A percentile compares a stretch with the other conserved stretches of the same genome.
Conservation (phyloP, 2,329 filamentous ascomycete species). For the Colletotrichum coccodes region DNA sequence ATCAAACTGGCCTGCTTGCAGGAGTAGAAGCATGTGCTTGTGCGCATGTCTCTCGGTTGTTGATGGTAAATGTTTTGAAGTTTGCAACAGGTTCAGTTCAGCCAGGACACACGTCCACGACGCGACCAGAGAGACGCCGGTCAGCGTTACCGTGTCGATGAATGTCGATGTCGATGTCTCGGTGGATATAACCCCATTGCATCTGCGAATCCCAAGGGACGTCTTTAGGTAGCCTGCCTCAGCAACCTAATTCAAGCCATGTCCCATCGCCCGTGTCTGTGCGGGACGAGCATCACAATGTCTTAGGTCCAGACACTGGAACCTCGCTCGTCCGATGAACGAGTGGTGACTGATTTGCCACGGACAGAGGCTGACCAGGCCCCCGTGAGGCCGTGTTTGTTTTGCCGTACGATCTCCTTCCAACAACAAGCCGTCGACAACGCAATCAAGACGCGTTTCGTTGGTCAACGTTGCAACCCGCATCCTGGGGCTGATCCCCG, state of each 20-base stretch:
- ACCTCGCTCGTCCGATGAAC: constrained; percentile 5
- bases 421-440: constrained; percentile 4
- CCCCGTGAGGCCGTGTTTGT: constrained; percentile 16
- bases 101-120: background rate
- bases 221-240: background rate
- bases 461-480: constrained; percentile 5
- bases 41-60: constrained; percentile 19
- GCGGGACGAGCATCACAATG: constrained; percentile 26
- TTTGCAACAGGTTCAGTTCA: background rate
- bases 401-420: constrained; percentile 15
- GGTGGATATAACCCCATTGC: constrained; percentile 8
- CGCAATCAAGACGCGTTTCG: constrained; percentile 12
- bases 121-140: background rate
- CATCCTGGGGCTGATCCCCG: background rate
- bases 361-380: background rate
- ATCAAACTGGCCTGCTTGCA: constrained; percentile 26
- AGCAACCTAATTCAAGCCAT: constrained; percentile 11
- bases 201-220: background rate
- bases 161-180: constrained; percentile 6
- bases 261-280: constrained; percentile 22
- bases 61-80: background rate
- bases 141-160: background rate
- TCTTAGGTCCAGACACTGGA: constrained; percentile 6
- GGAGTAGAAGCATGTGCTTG: constrained; percentile 22
- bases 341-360: constrained; percentile 13